A percentile compares a stretch with the other conserved stretches of the same genome.
Conservation (phyloP, 257 asterid species). For the Solanum bukasovii region DNA sequence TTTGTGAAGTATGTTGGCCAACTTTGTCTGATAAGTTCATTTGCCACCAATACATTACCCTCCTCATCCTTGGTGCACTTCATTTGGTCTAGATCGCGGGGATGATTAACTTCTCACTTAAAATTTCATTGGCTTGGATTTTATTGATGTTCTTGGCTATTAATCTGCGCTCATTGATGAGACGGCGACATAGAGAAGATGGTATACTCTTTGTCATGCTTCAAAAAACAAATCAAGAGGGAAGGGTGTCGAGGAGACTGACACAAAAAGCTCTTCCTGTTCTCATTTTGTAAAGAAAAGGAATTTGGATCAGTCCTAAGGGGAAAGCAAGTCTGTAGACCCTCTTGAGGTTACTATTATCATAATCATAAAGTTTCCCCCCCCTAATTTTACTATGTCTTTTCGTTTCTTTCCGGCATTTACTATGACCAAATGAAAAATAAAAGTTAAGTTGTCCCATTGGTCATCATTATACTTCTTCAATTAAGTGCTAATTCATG, state of each 20-base stretch:
- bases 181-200: not conserved
- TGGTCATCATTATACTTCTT: not conserved
- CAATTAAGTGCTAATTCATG: not conserved
- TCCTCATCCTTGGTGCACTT: not conserved
- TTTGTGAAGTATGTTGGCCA: not conserved
- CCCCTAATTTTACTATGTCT: not conserved
- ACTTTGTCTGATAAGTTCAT: not conserved
- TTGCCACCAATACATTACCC: not conserved
- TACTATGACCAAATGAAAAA: not conserved
- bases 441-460: not conserved
- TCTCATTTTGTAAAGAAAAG: not conserved
- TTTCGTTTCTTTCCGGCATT: not conserved
- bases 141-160: not conserved
- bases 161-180: not conserved
- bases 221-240: not conserved
- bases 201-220: not conserved
- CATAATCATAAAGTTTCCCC: not conserved
- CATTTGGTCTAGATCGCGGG: not conserved
- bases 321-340: not conserved
- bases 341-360: not conserved
- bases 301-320: not conserved
- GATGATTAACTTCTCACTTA: not conserved
- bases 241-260: not conserved
- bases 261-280: not conserved
- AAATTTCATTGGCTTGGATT: not conserved